phyloP scores from a whole-genome alignment of 768 basidiomycete species.

The Lactifluus echinatus region DNA sequence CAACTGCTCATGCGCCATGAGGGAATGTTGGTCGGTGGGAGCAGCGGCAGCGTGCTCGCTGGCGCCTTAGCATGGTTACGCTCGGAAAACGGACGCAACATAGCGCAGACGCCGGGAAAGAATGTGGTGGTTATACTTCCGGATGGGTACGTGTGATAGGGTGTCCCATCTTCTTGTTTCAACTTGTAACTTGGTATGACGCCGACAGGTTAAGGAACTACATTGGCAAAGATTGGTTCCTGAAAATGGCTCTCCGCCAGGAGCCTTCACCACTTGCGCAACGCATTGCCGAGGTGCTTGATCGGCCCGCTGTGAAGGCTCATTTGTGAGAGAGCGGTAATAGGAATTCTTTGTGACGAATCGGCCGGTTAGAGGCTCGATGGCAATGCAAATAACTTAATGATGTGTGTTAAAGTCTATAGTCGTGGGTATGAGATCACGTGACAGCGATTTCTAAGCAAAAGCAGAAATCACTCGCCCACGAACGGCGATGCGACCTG shows the following conservation, averaged over 20 bases:
- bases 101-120: slow-evolving; percentile 58
- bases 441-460: neutral
- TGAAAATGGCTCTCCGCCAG: slow-evolving; percentile 52
- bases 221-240: slow-evolving; percentile 91
- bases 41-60: slow-evolving; percentile 77
- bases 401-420: neutral
- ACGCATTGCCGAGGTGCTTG: slow-evolving; percentile 37
- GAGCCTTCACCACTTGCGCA: slow-evolving; percentile 47
- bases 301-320: slow-evolving; percentile 1
- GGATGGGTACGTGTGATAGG: slow-evolving; percentile 60
- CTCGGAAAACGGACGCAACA: slow-evolving; percentile 50
- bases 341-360: no score
- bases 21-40: slow-evolving; percentile 89
- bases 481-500: no score
- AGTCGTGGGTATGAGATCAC: neutral
- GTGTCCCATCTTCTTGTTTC: neutral
- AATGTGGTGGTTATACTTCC: slow-evolving; percentile 88
- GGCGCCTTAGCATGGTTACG: slow-evolving; percentile 75
- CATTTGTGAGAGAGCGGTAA: no score
- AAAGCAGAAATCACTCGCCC: no score
- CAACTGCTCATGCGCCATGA: slow-evolving; percentile 72
- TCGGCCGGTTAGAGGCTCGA: no score
- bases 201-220: slow-evolving; percentile 74
- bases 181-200: neutral
- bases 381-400: no score